Evolutionary conservation across 208 protist species (phyloP), one percentile per base, ranked within the genome.

Genomic region (Trichomonas tenax): DNA sequence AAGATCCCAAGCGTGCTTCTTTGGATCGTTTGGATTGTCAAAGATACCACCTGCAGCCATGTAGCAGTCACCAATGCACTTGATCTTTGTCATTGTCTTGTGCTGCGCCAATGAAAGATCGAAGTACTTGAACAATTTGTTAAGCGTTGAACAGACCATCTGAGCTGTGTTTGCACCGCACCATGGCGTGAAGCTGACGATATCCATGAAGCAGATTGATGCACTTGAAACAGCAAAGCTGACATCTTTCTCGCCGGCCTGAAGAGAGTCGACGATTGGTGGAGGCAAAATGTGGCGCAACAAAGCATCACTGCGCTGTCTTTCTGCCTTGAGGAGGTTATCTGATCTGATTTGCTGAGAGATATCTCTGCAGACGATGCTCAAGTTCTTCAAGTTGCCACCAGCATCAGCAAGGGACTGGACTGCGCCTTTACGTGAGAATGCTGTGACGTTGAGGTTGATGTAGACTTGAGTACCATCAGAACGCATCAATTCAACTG

Each of bases 11-110:
- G 86, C 86, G 31, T 48, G 44, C 4, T 48, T 48, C 26, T 51
- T 51, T 17, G 86, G 86, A 10, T 34, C 26, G 31, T 93, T 93
- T n/a, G 82, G 82, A 51, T 93, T 41, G 34, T 93, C 86, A 38
- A 93, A 93, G 0, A 93, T 93, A 38, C 86, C 86, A 51, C 86
- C 86, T 38, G 86, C 86, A 38, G 44, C 86, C 44, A 93, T 51
- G n/a, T 93, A 93, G 44, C 86, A 93, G 31, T 93, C 86, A 93
- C 86, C 86, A 15, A 93, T 93, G 38, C 86, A 93, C 31, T 93
- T 93, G n/a, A 93, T 93, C 46, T 93, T 93, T 38, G 86, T 93
- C 17, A 93, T 23, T 38, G 86, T 93, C 51, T 41, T 23, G 31
- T 93, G 44, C 23, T 44, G 40, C 8, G 40, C 17, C 9, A 93